Conservation (phyloP, 257 asterid species). For the Vinca minor region DNA sequence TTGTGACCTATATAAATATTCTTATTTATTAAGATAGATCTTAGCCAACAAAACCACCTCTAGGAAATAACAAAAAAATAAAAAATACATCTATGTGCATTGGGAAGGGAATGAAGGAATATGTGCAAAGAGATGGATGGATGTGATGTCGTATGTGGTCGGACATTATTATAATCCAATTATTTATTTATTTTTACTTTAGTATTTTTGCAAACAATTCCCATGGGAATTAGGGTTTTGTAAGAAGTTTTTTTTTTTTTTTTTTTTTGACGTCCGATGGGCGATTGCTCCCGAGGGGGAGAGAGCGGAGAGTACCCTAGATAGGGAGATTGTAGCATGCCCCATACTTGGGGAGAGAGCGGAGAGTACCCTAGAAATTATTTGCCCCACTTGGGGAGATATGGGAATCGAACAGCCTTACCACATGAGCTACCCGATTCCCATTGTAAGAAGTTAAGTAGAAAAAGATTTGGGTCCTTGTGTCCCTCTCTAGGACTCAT, state of each 20-base stretch:
- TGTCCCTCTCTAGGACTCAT: too few species aligned
- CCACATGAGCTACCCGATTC: too few species aligned
- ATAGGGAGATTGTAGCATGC: too few species aligned
- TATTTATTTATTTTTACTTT: background rate
- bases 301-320: too few species aligned
- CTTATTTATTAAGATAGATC: background rate
- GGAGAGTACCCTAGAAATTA: too few species aligned
- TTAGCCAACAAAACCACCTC: conserved; percentile 15
- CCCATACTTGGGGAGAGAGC: too few species aligned
- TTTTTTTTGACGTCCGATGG: too few species aligned
- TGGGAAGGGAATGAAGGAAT: conserved; percentile 35
- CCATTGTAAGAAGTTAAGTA: too few species aligned
- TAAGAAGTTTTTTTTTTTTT: too few species aligned
- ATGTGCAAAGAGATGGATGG: conserved; percentile 34
- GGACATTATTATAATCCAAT: conserved; percentile 31
- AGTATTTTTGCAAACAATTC: background rate
- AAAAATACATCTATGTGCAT: conserved; percentile 10
- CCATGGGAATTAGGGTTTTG: conserved; percentile 22
- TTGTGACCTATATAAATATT: conserved; percentile 10
- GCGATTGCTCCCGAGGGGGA: too few species aligned
- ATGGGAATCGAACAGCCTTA: too few species aligned
- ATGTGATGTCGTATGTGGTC: conserved; percentile 57
- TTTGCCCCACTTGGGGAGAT: too few species aligned
- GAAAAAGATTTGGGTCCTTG: background rate
- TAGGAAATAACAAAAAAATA: conserved; percentile 6